Conservation (phyloP, 1,139 yeast genomes). For the Kluyveromyces marxianus region DNA sequence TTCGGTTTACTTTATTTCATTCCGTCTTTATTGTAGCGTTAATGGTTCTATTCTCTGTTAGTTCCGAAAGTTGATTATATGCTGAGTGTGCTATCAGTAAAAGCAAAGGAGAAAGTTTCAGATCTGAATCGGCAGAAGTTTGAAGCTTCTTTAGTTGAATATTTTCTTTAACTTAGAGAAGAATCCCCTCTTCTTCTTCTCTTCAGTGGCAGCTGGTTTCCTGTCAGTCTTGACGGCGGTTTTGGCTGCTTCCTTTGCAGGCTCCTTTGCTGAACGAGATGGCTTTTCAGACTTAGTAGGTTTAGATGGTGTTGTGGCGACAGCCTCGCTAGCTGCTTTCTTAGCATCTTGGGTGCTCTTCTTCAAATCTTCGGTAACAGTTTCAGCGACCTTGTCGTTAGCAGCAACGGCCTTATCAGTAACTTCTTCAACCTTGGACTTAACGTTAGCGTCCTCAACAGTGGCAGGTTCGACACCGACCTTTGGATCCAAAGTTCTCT, state of each 20-base stretch:
- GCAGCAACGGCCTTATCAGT: slow-evolving; percentile 8
- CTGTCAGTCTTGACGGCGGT: neutral
- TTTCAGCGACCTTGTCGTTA: slow-evolving; percentile 1
- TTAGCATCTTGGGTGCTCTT: neutral
- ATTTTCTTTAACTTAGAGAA: slow-evolving; percentile 42
- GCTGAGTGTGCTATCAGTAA: neutral
- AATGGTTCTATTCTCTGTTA: too few species aligned
- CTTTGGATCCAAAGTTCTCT: slow-evolving; percentile 9
- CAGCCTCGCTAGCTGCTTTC: slow-evolving; percentile 2
- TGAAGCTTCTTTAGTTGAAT: slow-evolving; percentile 26
- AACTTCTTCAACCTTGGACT: slow-evolving; percentile 7
- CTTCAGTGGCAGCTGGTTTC: slow-evolving; percentile 10
- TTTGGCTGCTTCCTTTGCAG: neutral
- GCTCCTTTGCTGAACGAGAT: slow-evolving; percentile 13
- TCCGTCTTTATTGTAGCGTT: neutral
- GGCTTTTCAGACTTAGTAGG: slow-evolving; percentile 7
- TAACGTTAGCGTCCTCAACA: slow-evolving; percentile 1
- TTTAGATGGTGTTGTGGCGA: slow-evolving; percentile 1
- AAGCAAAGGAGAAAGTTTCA: slow-evolving; percentile 1
- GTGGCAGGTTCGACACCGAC: slow-evolving; percentile 3
- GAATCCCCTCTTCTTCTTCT: slow-evolving; percentile 39
- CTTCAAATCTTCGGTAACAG: neutral
- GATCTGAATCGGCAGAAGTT: slow-evolving; percentile 1
- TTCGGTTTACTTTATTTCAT: neutral
- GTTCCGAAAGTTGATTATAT: neutral